phyloP scores from a whole-genome alignment of 176 grass and related monocot species.

The Urochloa ruziziensis region DNA sequence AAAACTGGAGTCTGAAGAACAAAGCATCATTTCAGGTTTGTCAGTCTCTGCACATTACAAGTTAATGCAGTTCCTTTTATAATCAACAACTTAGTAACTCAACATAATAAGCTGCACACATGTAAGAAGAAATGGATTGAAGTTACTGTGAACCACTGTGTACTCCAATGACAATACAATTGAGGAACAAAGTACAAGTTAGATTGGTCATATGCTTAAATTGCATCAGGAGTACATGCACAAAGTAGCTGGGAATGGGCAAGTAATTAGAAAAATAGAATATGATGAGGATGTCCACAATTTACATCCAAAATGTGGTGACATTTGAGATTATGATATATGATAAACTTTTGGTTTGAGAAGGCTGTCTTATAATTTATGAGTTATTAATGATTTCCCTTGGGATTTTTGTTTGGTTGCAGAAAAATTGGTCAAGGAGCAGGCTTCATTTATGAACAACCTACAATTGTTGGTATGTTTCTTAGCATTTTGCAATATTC shows the following conservation, averaged over 20 bases:
- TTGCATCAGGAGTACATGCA: conserved; percentile 5
- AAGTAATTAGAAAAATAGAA: conserved; percentile 19
- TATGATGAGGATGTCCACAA: too few relatives aligned
- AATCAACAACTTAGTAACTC: too few relatives aligned
- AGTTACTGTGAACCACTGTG: too few relatives aligned
- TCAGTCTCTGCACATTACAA: conserved; percentile 2
- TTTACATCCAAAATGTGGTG: background rate
- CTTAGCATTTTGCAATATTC: background rate
- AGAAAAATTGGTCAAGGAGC: conserved; percentile 88
- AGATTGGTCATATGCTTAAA: background rate
- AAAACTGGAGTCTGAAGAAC: conserved; percentile 55
- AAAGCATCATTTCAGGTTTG: conserved; percentile 55
- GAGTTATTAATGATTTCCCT: too few relatives aligned
- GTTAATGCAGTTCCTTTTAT: background rate
- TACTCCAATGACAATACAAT: too few relatives aligned
- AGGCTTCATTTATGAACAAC: conserved; percentile 71
- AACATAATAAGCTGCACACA: background rate
- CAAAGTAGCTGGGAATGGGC: background rate
- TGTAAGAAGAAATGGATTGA: too few relatives aligned
- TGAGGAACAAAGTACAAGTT: conserved; percentile 58
- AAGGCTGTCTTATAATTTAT: too few relatives aligned
- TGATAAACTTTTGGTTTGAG: background rate
- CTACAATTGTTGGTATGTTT: conserved; percentile 71
- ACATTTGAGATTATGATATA: too few relatives aligned
- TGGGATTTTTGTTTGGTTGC: conserved; percentile 28